phyloP scores from a whole-genome alignment of 192 early-diverging fungal genomes.

The Phycomyces nitens region DNA sequence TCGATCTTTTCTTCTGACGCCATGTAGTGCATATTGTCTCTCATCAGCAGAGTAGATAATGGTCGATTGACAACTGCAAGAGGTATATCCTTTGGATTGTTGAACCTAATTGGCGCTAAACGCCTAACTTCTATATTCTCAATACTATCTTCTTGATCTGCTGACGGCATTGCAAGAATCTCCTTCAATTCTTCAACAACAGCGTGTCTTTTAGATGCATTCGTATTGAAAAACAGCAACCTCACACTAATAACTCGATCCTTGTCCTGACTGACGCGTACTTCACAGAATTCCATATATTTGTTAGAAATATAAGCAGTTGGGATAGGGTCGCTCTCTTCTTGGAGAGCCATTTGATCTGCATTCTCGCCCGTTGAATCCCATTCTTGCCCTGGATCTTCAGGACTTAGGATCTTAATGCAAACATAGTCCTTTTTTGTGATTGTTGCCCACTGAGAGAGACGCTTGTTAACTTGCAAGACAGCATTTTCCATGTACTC shows the following conservation, averaged over 20 bases:
- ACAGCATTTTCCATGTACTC: conserved; percentile 1
- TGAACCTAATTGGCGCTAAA: not conserved
- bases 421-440: conserved; percentile 25
- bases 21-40: conserved; percentile 35
- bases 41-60: conserved; percentile 41
- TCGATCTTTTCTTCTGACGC: not conserved
- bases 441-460: conserved; percentile 16
- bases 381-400: not conserved
- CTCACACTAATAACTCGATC: conserved; percentile 20
- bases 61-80: conserved; percentile 32
- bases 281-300: conserved; percentile 28
- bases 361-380: not conserved
- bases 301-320: not conserved
- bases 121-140: not conserved
- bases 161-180: not conserved
- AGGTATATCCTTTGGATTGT: not conserved
- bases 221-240: conserved; percentile 34
- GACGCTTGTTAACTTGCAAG: not conserved
- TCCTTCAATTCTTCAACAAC: conserved; percentile 21
- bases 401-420: conserved; percentile 22
- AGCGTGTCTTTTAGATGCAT: conserved; percentile 5
- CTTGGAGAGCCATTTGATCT: not conserved
- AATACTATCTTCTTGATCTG: not conserved
- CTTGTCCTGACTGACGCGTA: conserved; percentile 27
- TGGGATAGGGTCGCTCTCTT: not conserved